Percentiles rank a stretch among this genome's conserved stretches.
Evolutionary conservation across 805 yeast genomes (phyloP).

Genomic region (Zygosaccharomyces pseudorouxii): DNA sequence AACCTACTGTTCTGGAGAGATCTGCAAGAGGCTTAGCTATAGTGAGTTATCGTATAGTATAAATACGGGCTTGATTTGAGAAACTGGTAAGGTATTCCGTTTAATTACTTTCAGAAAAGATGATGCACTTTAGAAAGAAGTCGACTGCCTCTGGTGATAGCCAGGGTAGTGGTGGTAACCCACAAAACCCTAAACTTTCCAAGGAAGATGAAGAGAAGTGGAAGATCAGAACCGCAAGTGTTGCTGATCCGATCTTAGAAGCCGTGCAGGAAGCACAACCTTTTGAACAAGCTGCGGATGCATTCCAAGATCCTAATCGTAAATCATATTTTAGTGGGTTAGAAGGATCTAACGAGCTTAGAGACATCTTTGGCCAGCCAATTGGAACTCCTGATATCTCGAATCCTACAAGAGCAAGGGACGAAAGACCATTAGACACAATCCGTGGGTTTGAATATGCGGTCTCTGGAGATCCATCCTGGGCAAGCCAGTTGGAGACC

Average conservation of each 20-base stretch:
- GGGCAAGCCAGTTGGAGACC: conserved; percentile 78
- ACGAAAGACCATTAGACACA: conserved; percentile 96
- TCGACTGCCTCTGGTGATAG: conserved; percentile 31
- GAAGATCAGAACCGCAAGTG: conserved; percentile 62
- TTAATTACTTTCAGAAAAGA: conserved; percentile 7
- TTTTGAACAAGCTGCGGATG: conserved; percentile 58
- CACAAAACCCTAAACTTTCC: conserved; percentile 41
- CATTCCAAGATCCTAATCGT: conserved; percentile 35
- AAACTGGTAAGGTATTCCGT: not conserved
- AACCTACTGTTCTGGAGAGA: not conserved
- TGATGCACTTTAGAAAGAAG: conserved; percentile 47
- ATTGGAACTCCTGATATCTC: conserved; percentile 79
- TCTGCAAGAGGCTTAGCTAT: conserved; percentile 5
- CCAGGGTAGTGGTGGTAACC: conserved; percentile 30
- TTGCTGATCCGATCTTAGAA: conserved; percentile 84
- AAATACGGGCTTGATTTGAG: not conserved
- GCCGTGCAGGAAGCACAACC: conserved; percentile 98
- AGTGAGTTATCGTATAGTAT: not conserved
- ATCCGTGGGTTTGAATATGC: conserved; percentile 91
- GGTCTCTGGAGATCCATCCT: conserved; percentile 69
- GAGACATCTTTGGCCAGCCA: conserved; percentile 81
- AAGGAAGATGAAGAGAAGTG: conserved; percentile 50
- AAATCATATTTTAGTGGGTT: conserved; percentile 33
- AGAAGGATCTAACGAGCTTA: conserved; percentile 20
- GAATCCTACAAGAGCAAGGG: conserved; percentile 88